Percentiles rank a stretch among this genome's conserved stretches.
These are phyloP conservation scores for Venturia carpophila DNA, from an alignment of 2,329 filamentous ascomycete genomes.

Conservation along the genomic window DNA sequence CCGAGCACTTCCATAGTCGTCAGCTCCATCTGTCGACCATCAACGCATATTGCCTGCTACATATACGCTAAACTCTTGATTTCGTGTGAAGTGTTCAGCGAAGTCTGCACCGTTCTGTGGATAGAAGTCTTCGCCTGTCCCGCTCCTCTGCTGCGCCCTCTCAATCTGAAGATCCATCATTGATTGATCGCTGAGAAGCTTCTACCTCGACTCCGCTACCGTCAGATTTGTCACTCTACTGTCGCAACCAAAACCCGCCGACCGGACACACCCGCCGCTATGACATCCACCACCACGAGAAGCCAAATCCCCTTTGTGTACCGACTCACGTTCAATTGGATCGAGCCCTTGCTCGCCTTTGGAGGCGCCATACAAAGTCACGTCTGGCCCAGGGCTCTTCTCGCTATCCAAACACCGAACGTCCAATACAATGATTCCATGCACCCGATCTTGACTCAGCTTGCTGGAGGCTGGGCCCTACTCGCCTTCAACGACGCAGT, in stretches of 20 bases:
- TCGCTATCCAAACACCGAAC: constrained; percentile 10
- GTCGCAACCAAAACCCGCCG: not conserved
- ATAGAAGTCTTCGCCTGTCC: not conserved
- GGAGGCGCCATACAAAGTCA: constrained; percentile 1
- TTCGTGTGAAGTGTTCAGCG: not conserved
- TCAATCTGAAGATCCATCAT: not conserved
- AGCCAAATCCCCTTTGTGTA: constrained; percentile 14
- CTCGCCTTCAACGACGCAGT: constrained; percentile 16
- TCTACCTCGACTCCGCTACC: not conserved
- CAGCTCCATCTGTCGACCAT: not conserved
- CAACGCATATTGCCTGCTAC: not conserved
- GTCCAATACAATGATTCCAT: constrained; percentile 12
- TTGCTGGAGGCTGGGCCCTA: constrained; percentile 13
- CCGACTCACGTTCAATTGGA: constrained; percentile 15
- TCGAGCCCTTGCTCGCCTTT: constrained; percentile 14
- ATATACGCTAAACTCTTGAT: not conserved
- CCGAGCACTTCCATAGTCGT: not conserved
- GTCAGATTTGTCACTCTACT: not conserved
- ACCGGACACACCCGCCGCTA: not conserved
- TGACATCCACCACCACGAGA: not conserved
- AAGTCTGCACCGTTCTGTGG: not conserved
- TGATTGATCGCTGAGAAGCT: not conserved
- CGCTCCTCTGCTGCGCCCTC: too few relatives aligned
- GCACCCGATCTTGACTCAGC: constrained; percentile 11
- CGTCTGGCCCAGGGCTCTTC: not conserved